These are phyloP conservation scores for Rhodofomes roseus DNA, from an alignment of 1,284 basidiomycete genomes.

Conservation along the genomic window DNA sequence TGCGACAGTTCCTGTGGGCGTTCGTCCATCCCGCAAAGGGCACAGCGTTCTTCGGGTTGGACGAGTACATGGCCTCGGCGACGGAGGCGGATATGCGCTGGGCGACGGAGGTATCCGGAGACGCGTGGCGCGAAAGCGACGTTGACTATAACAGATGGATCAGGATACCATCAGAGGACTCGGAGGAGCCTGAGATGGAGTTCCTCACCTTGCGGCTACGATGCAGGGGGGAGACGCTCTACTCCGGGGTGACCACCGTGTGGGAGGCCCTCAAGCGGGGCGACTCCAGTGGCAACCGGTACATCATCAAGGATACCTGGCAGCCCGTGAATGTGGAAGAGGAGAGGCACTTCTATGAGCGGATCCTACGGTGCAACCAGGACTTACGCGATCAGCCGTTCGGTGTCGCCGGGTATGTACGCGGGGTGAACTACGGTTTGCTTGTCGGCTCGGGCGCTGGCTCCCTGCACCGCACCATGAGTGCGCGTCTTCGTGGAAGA, in stretches of 20 bases:
- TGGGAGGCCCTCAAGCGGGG: conserved; percentile 8
- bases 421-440: neutral
- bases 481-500: neutral
- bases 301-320: conserved; percentile 17
- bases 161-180: neutral
- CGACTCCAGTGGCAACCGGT: neutral
- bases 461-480: neutral
- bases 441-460: neutral
- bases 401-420: neutral
- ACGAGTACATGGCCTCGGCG: conserved; percentile 5
- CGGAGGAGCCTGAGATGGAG: neutral
- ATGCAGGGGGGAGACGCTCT: conserved; percentile 6
- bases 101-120: neutral
- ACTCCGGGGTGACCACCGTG: conserved; percentile 11
- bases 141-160: neutral
- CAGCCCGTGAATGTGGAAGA: conserved; percentile 1
- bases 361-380: neutral
- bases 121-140: neutral
- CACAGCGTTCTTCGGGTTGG: conserved; percentile 7
- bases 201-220: conserved; percentile 9
- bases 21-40: conserved; percentile 12
- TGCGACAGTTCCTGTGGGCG: conserved; percentile 15
- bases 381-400: neutral
- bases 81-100: neutral
- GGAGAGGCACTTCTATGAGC: conserved; percentile 11